Base-by-base conservation (phyloP, 2,329 filamentous ascomycete genomes). In the Penicillium sp. region DNA sequence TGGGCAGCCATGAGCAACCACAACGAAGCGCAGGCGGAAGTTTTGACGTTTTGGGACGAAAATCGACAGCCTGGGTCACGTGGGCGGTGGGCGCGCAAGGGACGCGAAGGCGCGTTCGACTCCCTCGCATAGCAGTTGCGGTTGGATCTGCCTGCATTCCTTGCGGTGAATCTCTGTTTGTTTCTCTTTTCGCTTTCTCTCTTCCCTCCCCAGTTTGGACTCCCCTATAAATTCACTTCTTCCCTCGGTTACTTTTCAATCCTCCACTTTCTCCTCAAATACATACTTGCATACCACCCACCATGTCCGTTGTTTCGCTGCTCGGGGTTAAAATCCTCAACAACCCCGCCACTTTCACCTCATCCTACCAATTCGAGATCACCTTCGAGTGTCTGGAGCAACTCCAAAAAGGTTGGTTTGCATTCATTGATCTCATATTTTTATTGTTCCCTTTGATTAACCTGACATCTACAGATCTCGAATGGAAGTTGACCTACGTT, bases 401-500 rank as follows among this genome's bases (percentile, higher is more conserved):
- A 53, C 77, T 98, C 26, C 85, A 94, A 64, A 95, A 95, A 70
- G 89, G 88, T 89, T 66, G 35, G 17, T 13, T 5, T 17, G 10
- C 26, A 10, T 15, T 20, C 12, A 13, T 20, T 16, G 20, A 15
- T 16, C 31, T 30, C 34, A 30, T n/a, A n/a, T n/a, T n/a, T n/a
- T n/a, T n/a, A n/a, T n/a, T n/a, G n/a, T n/a, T n/a, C n/a, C n/a
- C n/a, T n/a, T n/a, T n/a, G n/a, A n/a, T n/a, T n/a, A n/a, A n/a
- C n/a, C n/a, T n/a, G n/a, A n/a, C n/a, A n/a, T n/a, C n/a, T n/a
- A n/a, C n/a, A 94, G 92, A 98, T 70, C 81, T 98, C 45, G 92
- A 98, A 70, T 98, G 92, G 92, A 98, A 98, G 70, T 75, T 98
- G 57, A 98, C 88, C 65, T 98, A 98, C 57, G 92, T 98, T 61